These are phyloP conservation scores for Entrophospora sp. DNA, from an alignment of 192 early-diverging fungal species.

Conservation along the genomic window DNA sequence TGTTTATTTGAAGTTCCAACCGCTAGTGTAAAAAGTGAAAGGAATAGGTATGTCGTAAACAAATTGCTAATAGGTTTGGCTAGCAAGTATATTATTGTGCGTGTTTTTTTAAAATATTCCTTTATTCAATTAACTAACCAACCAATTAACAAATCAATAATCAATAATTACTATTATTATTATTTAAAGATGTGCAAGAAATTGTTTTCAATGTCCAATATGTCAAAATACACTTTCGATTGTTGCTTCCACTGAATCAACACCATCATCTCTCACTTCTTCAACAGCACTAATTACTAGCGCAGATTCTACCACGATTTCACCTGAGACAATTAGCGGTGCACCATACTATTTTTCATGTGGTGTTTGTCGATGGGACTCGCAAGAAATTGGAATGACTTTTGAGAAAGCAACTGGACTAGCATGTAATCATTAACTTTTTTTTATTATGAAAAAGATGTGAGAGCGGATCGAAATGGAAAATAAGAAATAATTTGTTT, in stretches of 20 bases:
- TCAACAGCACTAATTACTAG: slow-evolving; percentile 14
- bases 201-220: slow-evolving; percentile 89
- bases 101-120: no score
- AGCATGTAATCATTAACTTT: slow-evolving; percentile 44
- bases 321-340: slow-evolving; percentile 16
- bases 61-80: no score
- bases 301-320: no score
- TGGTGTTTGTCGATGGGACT: slow-evolving; percentile 88
- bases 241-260: slow-evolving; percentile 44
- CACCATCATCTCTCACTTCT: not conserved
- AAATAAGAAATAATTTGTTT: no score
- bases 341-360: slow-evolving; percentile 70
- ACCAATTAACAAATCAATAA: no score
- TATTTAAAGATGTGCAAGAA: slow-evolving; percentile 66
- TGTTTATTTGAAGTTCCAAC: slow-evolving; percentile 96
- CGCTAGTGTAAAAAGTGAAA: slow-evolving; percentile 88
- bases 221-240: slow-evolving; percentile 76
- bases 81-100: no score
- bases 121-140: no score
- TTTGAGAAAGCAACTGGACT: slow-evolving; percentile 93
- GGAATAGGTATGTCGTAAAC: slow-evolving; percentile 74
- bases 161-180: no score
- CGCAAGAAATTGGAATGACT: slow-evolving; percentile 79
- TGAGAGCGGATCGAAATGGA: no score
- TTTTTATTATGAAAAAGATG: no score